Percentiles rank a stretch among this genome's conserved stretches.
Evolutionary conservation across 1,139 yeast genomes (phyloP).

Genomic region (Scheffersomyces lignicola): DNA sequence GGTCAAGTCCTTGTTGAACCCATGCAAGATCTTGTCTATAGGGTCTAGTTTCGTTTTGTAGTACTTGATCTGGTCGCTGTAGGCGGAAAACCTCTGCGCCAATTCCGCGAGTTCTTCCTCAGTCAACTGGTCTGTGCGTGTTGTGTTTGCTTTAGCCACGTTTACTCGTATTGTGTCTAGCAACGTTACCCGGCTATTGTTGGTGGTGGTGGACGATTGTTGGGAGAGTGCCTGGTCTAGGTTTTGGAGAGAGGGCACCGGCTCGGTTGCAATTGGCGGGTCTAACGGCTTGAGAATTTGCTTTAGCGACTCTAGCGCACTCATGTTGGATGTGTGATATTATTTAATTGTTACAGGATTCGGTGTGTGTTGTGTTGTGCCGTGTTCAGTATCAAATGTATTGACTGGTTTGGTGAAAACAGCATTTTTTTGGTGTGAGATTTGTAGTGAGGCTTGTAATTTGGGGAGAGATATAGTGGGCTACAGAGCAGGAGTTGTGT

Average conservation of each 20-base stretch:
- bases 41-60: conserved; percentile 40
- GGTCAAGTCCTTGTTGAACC: conserved; percentile 59
- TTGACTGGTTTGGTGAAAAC: too few relatives aligned
- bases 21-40: conserved; percentile 39
- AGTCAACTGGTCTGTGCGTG: not conserved
- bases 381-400: too few relatives aligned
- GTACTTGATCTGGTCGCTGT: conserved; percentile 34
- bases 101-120: conserved; percentile 7
- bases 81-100: conserved; percentile 23
- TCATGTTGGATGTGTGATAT: too few relatives aligned
- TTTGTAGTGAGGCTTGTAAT: too few relatives aligned
- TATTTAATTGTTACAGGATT: too few relatives aligned
- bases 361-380: too few relatives aligned
- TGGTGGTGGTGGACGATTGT: conserved; percentile 2
- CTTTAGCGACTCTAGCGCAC: conserved; percentile 16
- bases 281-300: not conserved
- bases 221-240: conserved; percentile 8
- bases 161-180: not conserved
- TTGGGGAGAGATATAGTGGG: too few relatives aligned
- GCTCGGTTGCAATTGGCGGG: not conserved
- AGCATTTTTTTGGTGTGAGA: too few relatives aligned
- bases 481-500: too few relatives aligned
- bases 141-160: not conserved
- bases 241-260: conserved; percentile 9
- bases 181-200: not conserved